phyloP scores from a whole-genome alignment of 768 basidiomycete species.

The Lactarius evosmus region DNA sequence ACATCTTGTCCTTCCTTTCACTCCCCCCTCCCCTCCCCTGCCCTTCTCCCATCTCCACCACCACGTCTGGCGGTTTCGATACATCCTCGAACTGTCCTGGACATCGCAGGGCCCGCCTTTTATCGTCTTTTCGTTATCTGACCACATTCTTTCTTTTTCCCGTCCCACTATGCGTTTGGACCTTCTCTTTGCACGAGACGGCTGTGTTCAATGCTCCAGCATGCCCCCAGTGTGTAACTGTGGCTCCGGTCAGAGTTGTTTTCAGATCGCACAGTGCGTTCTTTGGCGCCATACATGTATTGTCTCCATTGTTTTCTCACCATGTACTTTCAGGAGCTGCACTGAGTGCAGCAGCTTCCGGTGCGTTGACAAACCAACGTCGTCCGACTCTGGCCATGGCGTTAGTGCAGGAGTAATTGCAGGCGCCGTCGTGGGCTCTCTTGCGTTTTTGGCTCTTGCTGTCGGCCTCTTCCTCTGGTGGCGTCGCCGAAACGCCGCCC shows the following conservation, averaged over 20 bases:
- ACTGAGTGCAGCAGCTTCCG: slow-evolving; percentile 48
- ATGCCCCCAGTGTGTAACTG: slow-evolving; percentile 54
- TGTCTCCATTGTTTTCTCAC: background rate
- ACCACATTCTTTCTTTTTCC: slow-evolving; percentile 23
- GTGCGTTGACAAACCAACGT: slow-evolving; percentile 43
- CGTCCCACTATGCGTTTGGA: slow-evolving; percentile 27
- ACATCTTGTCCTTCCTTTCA: background rate
- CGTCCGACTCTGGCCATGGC: slow-evolving; percentile 32
- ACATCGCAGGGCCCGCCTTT: background rate
- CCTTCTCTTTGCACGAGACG: slow-evolving; percentile 26
- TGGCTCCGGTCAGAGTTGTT: slow-evolving; percentile 51
- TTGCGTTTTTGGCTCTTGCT: slow-evolving; percentile 56
- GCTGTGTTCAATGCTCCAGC: slow-evolving; percentile 47
- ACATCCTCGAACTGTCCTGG: slow-evolving; percentile 3
- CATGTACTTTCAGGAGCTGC: slow-evolving; percentile 50
- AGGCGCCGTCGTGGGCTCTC: slow-evolving; percentile 63
- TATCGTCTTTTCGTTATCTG: slow-evolving; percentile 4
- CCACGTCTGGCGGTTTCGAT: background rate
- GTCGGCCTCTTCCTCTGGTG: slow-evolving; percentile 59
- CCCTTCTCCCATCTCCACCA: too few species aligned
- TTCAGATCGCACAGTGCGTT: slow-evolving; percentile 57
- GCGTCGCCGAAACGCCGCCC: slow-evolving; percentile 46
- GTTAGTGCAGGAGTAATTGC: slow-evolving; percentile 69
- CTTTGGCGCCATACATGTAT: background rate
- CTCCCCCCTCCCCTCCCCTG: background rate